A percentile compares a stretch with the other conserved stretches of the same genome.
Evolutionary conservation across 1,284 basidiomycete species (phyloP).

Genomic region (Ceratobasidium sp.): DNA sequence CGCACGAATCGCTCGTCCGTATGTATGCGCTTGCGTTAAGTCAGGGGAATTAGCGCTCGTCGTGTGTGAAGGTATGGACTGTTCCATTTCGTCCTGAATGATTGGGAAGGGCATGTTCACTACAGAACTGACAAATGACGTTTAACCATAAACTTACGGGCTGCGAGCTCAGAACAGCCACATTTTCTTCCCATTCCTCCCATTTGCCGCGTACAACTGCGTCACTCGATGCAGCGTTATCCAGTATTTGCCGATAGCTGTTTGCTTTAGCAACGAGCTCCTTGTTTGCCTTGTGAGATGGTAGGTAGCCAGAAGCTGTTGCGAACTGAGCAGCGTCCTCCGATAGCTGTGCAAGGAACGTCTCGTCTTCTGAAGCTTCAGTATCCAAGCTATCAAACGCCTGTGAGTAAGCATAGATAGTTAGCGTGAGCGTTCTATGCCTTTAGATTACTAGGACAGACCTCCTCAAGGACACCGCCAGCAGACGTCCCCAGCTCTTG

Average conservation of each 20-base stretch:
- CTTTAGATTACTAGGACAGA: constrained; percentile 53
- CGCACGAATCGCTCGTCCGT: constrained; percentile 78
- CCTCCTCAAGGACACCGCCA: constrained; percentile 77
- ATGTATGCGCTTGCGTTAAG: constrained; percentile 61
- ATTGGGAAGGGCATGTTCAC: background rate
- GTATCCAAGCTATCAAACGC: constrained; percentile 88
- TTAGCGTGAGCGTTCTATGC: too few relatives aligned
- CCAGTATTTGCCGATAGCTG: constrained; percentile 77
- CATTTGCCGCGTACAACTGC: constrained; percentile 80
- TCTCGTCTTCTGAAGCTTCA: constrained; percentile 89
- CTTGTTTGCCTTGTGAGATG: constrained; percentile 83
- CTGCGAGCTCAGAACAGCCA: constrained; percentile 75
- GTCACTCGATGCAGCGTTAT: constrained; percentile 79
- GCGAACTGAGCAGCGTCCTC: constrained; percentile 59
- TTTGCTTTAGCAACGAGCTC: constrained; percentile 76
- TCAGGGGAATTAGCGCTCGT: constrained; percentile 49
- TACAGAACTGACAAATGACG: background rate
- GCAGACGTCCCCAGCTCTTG: constrained; percentile 73
- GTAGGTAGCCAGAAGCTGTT: constrained; percentile 49
- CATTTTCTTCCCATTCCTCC: constrained; percentile 85
- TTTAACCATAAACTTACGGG: constrained; percentile 62
- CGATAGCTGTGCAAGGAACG: constrained; percentile 61
- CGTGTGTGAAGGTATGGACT: constrained; percentile 35
- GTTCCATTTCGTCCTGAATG: constrained; percentile 27
- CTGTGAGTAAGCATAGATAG: constrained; percentile 57